Percentiles rank a stretch among this genome's conserved stretches.
Conservation (phyloP, 2,329 filamentous ascomycete genomes). For the Fonsecaea multimorphosa region DNA sequence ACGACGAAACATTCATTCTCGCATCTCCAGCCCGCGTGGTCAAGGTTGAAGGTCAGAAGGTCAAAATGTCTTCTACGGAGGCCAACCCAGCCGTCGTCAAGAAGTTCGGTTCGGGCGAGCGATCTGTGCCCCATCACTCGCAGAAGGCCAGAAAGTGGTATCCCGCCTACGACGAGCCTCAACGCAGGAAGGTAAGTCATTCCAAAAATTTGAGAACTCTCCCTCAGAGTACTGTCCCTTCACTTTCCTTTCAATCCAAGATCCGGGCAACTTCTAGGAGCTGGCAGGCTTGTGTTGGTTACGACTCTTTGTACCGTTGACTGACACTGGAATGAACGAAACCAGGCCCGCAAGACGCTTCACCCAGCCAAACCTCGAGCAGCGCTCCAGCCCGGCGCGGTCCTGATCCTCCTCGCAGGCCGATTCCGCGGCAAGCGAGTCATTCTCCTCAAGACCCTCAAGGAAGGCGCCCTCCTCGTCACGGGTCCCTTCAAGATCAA, state of each 20-base stretch:
- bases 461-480: slow-evolving; percentile 97
- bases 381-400: slow-evolving; percentile 89
- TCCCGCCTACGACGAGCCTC: slow-evolving; percentile 87
- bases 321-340: slow-evolving; percentile 10
- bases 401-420: slow-evolving; percentile 98
- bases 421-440: slow-evolving; percentile 99
- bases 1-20: slow-evolving; percentile 10
- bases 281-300: background rate
- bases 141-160: slow-evolving; percentile 99
- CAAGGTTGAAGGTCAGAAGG: slow-evolving; percentile 33
- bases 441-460: slow-evolving; percentile 95
- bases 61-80: slow-evolving; percentile 61
- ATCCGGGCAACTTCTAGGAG: background rate
- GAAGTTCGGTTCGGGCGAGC: slow-evolving; percentile 97
- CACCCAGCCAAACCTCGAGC: slow-evolving; percentile 85
- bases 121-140: slow-evolving; percentile 82
- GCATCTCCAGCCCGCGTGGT: slow-evolving; percentile 30
- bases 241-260: background rate
- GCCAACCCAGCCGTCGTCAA: slow-evolving; percentile 67
- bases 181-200: slow-evolving; percentile 90
- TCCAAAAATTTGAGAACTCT: slow-evolving; percentile 3
- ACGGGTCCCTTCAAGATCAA: slow-evolving; percentile 99
- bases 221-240: background rate
- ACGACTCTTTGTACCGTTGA: background rate
- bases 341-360: slow-evolving; percentile 89